Percentiles rank a stretch among this genome's conserved stretches.
Evolutionary conservation across 495 filamentous ascomycete species (phyloP).

Genomic region (Rostrohypoxylon terebratum): DNA sequence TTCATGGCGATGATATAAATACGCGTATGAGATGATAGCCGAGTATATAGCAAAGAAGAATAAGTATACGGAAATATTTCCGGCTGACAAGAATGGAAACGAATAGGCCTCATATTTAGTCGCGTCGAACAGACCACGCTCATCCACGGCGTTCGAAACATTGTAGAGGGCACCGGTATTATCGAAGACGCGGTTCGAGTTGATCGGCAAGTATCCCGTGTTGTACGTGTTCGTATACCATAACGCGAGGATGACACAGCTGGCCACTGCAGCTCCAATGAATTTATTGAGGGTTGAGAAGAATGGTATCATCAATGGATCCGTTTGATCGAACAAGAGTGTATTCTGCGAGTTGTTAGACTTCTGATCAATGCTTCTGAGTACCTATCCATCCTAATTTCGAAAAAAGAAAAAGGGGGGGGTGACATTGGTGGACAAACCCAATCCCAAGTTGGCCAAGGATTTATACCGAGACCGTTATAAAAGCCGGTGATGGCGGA

Average conservation of each 20-base stretch:
- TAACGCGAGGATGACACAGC: slow-evolving; percentile 50
- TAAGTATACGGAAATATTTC: slow-evolving; percentile 51
- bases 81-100: slow-evolving; percentile 55
- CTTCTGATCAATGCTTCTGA: too few species aligned
- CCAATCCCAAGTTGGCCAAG: slow-evolving; percentile 58
- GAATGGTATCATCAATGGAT: slow-evolving; percentile 59
- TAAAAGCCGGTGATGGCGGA: slow-evolving; percentile 48
- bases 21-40: slow-evolving; percentile 53
- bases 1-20: slow-evolving; percentile 56
- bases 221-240: slow-evolving; percentile 57
- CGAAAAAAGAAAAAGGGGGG: too few species aligned
- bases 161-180: slow-evolving; percentile 55
- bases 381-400: too few species aligned
- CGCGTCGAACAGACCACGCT: slow-evolving; percentile 52
- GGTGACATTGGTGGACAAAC: too few species aligned
- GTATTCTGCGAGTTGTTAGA: too few species aligned
- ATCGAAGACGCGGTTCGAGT: slow-evolving; percentile 55
- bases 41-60: slow-evolving; percentile 58
- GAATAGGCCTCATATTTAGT: slow-evolving; percentile 55
- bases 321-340: slow-evolving; percentile 45
- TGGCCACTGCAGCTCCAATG: slow-evolving; percentile 47
- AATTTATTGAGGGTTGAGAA: slow-evolving; percentile 59
- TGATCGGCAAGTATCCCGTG: slow-evolving; percentile 55
- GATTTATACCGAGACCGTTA: slow-evolving; percentile 55
- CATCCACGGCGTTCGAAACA: slow-evolving; percentile 51